Evolutionary conservation across 2,329 filamentous ascomycete genomes (phyloP), one percentile per base, ranked within the genome.

Genomic region (Chrysoporthe puriensis): DNA sequence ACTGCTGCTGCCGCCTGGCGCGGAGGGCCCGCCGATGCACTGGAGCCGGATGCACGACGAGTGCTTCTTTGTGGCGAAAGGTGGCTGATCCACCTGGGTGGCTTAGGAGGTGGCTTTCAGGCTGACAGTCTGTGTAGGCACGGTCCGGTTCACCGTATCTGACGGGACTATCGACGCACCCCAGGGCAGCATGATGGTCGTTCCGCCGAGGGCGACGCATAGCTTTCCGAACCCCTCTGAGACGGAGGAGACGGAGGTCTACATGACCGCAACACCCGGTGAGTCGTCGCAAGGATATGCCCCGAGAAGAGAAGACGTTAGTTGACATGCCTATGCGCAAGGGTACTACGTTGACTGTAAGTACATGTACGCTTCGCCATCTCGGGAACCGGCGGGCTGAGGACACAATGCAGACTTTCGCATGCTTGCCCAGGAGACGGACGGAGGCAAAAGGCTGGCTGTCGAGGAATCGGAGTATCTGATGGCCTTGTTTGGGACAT

Each of bases 31-130:
- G 42, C 77, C 77, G 16, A 77, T 79, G 77, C 77, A 79, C 46
- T 79, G 77, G 77, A 77, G 78, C 64, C 74, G 77, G 5, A 78
- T 78, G 52, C 77, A 79, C 56, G 77, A 79, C 59, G 77, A 79
- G 68, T 71, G 76, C 56, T 79, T 79, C 70, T 72, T 78, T 60
- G 73, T 79, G 3, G 77, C 74, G 11, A 78, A 78, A 67, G 77
- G 76, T 76, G 14, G 16, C 16, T 42, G 3, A 14, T 26, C 16
- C 36, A 36, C 21, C 26, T 26, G 18, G n/a, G 44, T 4, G 16
- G 42, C 36, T 26, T n/a, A n/a, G 2, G n/a, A 43, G 16, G 7
- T 4, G 16, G 11, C 58, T 44, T 56, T 56, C 13, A 16, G 11
- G 56, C 14, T 59, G 26, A 43, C 26, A 0, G 18, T 26, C 0